Evolutionary conservation across 2,329 filamentous ascomycete genomes (phyloP), one percentile per base, ranked within the genome.

Genomic region (Neopestalotiopsis rosae): DNA sequence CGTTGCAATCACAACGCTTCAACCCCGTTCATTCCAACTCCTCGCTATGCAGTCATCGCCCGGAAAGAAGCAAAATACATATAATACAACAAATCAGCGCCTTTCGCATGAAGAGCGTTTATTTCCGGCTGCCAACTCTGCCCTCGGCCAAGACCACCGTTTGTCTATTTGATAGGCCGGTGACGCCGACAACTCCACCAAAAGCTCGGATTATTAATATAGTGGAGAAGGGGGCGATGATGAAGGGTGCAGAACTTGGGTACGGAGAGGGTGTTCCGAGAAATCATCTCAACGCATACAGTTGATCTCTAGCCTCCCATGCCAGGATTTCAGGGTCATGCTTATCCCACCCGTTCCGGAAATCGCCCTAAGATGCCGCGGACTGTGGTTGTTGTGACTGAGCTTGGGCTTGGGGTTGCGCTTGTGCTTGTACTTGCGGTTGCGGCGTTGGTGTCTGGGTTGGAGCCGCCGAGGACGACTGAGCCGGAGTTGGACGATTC

Each of bases 401-500:
- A 62, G 70, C 40, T 65, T 71, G 69, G 62, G 64, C 24, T 42
- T 38, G 61, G 28, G 59, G 49, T 20, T 68, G 59, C 32, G 42
- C 58, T 20, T 66, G 73, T 52, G 68, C 61, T 28, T 7, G 57
- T 34, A 28, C n/a, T 61, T 73, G 72, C 57, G 69, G 28, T 67
- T 71, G 69, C 57, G 66, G n/a, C 30, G 61, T 24, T 42, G 68
- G 61, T 40, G 45, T 62, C 38, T 67, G 73, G 49, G 69, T 49
- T 42, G 69, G 57, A 30, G 32, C 61, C 28, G 65, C 71, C 61
- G 69, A 56, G 62, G 71, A 71, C 14, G 70, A 10, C 57, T 73
- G 75, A 28, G 76, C 74, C n/a, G 76, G 69, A 38, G 71, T 70
- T 30, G 71, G 72, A 32, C 77, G 74, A 66, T 67, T 72, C 30